Evolutionary conservation across 352 stramenopile species (phyloP), one percentile per base, ranked within the genome.

Genomic region (Lagenidium giganteum): DNA sequence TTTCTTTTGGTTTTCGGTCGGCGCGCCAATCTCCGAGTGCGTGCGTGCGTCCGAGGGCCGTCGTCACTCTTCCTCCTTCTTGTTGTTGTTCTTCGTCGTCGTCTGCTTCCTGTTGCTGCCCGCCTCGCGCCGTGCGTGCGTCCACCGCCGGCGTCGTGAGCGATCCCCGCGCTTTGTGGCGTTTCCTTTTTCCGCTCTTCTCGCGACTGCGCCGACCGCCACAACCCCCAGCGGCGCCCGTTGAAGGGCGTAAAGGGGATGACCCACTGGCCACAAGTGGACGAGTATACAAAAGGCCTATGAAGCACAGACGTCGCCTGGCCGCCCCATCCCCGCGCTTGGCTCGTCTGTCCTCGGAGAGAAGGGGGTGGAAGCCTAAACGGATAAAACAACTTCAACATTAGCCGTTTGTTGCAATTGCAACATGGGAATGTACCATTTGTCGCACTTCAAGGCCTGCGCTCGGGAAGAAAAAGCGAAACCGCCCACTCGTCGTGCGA

Each of bases 361-460:
- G 47, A 60, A 21, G 39, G 50, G 50, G 42, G 25, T 22, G 16
- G 25, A 34, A 16, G 26, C 40, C 40, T 27, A 43, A 35, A 54
- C 9, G n/a, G 17, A 27, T 25, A n/a, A 36, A 53, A 61, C 52
- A 61, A 61, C 52, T 61, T 61, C 52, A 61, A 61, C 52, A 32
- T 61, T 37, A 23, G 9, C 5, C 13, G 17, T 32, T 61, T 61
- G 47, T 42, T 29, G 31, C n/a, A n/a, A n/a, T n/a, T n/a, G n/a
- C n/a, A n/a, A n/a, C n/a, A n/a, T n/a, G n/a, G n/a, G n/a, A n/a
- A n/a, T n/a, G n/a, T n/a, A 55, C 52, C 1, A 26, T 60, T 59
- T 60, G 51, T 60, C 25, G 33, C 51, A 55, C 32, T 20, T 26
- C 20, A 28, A 14, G 8, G 26, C 16, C 9, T 46, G 25, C 37